phyloP scores from a whole-genome alignment of 2,329 filamentous ascomycete genomes.

The Periconia sp. region DNA sequence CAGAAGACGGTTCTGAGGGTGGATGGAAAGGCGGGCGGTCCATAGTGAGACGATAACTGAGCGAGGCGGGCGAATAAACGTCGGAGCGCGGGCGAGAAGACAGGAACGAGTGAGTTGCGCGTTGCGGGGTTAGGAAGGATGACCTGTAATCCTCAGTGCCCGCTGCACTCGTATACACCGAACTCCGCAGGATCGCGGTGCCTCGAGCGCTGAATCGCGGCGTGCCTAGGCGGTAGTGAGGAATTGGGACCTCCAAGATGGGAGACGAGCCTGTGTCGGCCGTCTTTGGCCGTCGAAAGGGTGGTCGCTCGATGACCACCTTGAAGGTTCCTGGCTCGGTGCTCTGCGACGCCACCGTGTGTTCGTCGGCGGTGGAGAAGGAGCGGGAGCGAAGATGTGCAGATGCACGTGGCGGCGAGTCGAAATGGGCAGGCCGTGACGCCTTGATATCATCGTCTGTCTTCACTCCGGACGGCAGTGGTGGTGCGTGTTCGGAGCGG shows the following conservation, averaged over 20 bases:
- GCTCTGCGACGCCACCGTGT: slow-evolving; percentile 53
- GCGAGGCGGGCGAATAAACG: slow-evolving; percentile 41
- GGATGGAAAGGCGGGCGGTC: slow-evolving; percentile 40
- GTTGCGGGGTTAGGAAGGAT: slow-evolving; percentile 58
- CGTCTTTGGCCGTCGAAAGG: slow-evolving; percentile 67
- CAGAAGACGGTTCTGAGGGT: slow-evolving; percentile 39
- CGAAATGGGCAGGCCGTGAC: slow-evolving; percentile 20
- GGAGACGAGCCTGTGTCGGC: slow-evolving; percentile 63
- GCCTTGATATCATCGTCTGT: slow-evolving; percentile 22
- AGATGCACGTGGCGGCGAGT: slow-evolving; percentile 24
- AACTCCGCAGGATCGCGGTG: slow-evolving; percentile 78
- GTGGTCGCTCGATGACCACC: slow-evolving; percentile 77
- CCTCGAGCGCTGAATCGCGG: slow-evolving; percentile 80
- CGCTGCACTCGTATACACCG: slow-evolving; percentile 73
- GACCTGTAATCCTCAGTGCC: slow-evolving; percentile 72
- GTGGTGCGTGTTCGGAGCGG: slow-evolving; percentile 30
- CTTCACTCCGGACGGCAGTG: slow-evolving; percentile 22
- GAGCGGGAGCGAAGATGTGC: slow-evolving; percentile 67
- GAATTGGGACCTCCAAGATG: slow-evolving; percentile 76
- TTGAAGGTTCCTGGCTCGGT: slow-evolving; percentile 74
- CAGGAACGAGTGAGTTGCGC: slow-evolving; percentile 43
- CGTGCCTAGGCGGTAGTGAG: slow-evolving; percentile 81
- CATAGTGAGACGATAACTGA: slow-evolving; percentile 43
- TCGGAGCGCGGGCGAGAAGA: slow-evolving; percentile 45
- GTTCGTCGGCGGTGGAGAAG: slow-evolving; percentile 77